A percentile compares a stretch with the other conserved stretches of the same genome.
phyloP scores from a whole-genome alignment of 2,329 filamentous ascomycete species.

The Exophiala lecanii-corni region DNA sequence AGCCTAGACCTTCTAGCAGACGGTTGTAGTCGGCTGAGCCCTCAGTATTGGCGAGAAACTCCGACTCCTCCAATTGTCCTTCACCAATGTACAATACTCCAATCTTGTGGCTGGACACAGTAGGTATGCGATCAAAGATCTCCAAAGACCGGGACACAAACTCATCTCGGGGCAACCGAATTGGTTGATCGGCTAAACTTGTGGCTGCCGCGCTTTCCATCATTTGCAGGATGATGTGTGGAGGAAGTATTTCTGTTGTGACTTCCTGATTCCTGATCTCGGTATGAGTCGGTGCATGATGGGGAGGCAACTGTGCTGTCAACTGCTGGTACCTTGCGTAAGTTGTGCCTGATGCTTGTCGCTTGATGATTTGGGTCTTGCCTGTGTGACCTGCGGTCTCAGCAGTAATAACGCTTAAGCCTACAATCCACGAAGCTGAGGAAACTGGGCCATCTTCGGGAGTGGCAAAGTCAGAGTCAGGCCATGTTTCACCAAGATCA shows the following conservation, averaged over 20 bases:
- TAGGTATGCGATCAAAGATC: constrained; percentile 79
- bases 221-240: constrained; percentile 44
- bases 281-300: constrained; percentile 40
- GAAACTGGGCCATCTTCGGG: constrained; percentile 40
- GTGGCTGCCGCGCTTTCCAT: constrained; percentile 41
- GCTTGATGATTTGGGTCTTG: constrained; percentile 46
- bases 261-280: constrained; percentile 37
- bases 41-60: constrained; percentile 80
- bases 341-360: constrained; percentile 48
- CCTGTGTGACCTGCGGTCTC: constrained; percentile 46
- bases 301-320: constrained; percentile 41
- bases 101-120: constrained; percentile 91
- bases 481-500: constrained; percentile 66
- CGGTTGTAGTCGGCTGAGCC: constrained; percentile 85
- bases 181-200: constrained; percentile 57
- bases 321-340: constrained; percentile 45
- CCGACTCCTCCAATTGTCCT: constrained; percentile 73
- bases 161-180: constrained; percentile 68
- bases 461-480: constrained; percentile 29
- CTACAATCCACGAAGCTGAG: constrained; percentile 48
- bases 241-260: constrained; percentile 39
- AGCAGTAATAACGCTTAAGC: constrained; percentile 49
- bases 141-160: constrained; percentile 70
- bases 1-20: constrained; percentile 78
- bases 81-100: constrained; percentile 91